Evolutionary conservation across 768 basidiomycete species (phyloP).

Genomic region (Suillus alpinus): DNA sequence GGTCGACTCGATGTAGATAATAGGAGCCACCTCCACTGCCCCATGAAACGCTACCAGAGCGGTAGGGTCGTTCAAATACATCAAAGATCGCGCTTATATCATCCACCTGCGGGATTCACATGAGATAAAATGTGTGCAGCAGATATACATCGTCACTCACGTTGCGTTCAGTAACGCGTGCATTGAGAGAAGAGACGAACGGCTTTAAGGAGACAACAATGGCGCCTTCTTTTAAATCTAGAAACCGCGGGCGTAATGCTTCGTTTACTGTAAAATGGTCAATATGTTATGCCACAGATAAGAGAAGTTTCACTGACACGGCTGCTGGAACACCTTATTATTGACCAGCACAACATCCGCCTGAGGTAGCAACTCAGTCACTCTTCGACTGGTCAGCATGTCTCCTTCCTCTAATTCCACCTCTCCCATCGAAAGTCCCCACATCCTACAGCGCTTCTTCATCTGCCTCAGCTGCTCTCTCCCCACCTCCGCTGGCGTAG

Average conservation of each 20-base stretch:
- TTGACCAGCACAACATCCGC: slow-evolving; percentile 93
- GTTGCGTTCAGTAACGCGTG: slow-evolving; percentile 81
- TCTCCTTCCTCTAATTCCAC: slow-evolving; percentile 83
- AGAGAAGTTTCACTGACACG: slow-evolving; percentile 47
- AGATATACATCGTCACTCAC: slow-evolving; percentile 37
- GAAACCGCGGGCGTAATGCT: slow-evolving; percentile 80
- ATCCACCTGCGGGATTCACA: slow-evolving; percentile 47
- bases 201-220: slow-evolving; percentile 86
- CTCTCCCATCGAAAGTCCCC: slow-evolving; percentile 77
- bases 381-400: slow-evolving; percentile 68
- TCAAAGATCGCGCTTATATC: slow-evolving; percentile 84
- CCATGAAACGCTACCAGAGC: slow-evolving; percentile 80
- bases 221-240: slow-evolving; percentile 92
- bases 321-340: slow-evolving; percentile 79
- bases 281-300: slow-evolving; percentile 3
- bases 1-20: slow-evolving; percentile 76
- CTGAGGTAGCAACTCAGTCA: slow-evolving; percentile 65
- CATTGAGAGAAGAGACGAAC: slow-evolving; percentile 69
- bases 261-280: slow-evolving; percentile 66
- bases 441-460: slow-evolving; percentile 79
- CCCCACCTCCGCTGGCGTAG: slow-evolving; percentile 79
- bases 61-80: slow-evolving; percentile 64
- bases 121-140: slow-evolving; percentile 2
- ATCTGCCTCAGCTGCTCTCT: slow-evolving; percentile 72
- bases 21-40: slow-evolving; percentile 67